A percentile compares a stretch with the other conserved stretches of the same genome.
Evolutionary conservation across 164 flowering plant species (phyloP).

Genomic region (Macadamia tetraphylla): DNA sequence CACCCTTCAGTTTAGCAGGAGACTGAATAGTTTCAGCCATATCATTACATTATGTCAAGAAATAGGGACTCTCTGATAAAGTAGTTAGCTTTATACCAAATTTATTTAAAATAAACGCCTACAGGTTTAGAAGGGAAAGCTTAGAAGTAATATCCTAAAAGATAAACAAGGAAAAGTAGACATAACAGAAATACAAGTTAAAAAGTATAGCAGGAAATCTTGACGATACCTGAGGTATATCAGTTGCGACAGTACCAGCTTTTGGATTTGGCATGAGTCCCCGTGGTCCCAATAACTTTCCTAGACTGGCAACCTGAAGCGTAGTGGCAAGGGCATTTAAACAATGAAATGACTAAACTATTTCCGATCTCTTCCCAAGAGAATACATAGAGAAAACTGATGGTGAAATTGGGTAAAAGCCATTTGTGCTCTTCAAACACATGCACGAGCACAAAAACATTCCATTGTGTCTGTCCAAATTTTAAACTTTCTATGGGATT

Average conservation of each 20-base stretch:
- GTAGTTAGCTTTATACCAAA: too few species aligned
- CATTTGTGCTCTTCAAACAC: neutral
- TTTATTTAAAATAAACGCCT: too few species aligned
- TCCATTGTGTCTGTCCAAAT: neutral
- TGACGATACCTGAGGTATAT: conserved; percentile 75
- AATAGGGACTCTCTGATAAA: too few species aligned
- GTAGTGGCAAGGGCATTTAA: conserved; percentile 8
- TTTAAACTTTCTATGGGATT: neutral
- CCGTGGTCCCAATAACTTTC: conserved; percentile 95
- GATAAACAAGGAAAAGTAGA: too few species aligned
- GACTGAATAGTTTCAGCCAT: neutral
- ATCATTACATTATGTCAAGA: too few species aligned
- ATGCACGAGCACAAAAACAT: neutral
- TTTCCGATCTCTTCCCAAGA: neutral
- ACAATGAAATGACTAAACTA: neutral
- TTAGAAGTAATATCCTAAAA: too few species aligned
- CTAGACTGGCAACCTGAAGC: conserved; percentile 83
- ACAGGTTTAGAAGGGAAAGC: too few species aligned
- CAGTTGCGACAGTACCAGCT: conserved; percentile 91
- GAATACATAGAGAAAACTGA: neutral
- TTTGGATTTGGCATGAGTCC: conserved; percentile 99
- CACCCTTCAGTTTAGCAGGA: neutral
- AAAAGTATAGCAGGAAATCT: neutral
- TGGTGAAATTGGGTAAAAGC: neutral
- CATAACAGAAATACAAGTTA: too few species aligned